These are phyloP conservation scores for Alternaria rosae DNA, from an alignment of 2,329 filamentous ascomycete genomes.

Conservation along the genomic window DNA sequence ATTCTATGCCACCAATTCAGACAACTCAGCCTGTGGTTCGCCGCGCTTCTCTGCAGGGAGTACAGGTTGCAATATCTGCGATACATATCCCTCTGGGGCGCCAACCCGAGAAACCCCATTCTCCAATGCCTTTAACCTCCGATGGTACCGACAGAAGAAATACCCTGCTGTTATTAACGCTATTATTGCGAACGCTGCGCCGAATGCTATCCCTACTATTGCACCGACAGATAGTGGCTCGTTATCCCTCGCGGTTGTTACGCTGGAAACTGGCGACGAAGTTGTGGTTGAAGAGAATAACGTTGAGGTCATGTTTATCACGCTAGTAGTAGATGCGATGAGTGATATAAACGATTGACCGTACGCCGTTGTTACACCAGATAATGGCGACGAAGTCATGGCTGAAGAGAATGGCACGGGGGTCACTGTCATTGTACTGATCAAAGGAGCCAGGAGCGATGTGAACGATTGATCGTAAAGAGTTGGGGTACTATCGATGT, in stretches of 20 bases:
- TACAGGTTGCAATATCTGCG: not conserved
- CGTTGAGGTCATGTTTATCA: not conserved
- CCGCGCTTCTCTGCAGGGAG: not conserved
- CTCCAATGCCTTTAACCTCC: not conserved
- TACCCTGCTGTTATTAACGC: not conserved
- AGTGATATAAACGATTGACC: not conserved
- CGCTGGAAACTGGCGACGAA: not conserved
- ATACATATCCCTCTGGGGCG: not conserved
- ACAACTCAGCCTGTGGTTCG: not conserved
- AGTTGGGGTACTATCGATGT: not conserved
- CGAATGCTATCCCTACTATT: not conserved
- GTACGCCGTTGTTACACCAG: not conserved
- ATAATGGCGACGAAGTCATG: not conserved
- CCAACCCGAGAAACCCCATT: not conserved
- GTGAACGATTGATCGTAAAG: not conserved
- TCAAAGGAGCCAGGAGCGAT: not conserved
- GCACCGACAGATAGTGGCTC: not conserved
- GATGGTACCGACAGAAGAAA: not conserved
- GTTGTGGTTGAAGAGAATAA: fast-evolving
- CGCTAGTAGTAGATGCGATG: not conserved
- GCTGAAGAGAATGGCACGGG: not conserved
- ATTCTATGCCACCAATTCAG: not conserved
- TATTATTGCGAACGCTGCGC: not conserved
- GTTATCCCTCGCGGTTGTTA: not conserved
- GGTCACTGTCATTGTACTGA: fast-evolving